Conservation (phyloP, 2,329 filamentous ascomycete genomes). For the Colletotrichum orchidophilum region DNA sequence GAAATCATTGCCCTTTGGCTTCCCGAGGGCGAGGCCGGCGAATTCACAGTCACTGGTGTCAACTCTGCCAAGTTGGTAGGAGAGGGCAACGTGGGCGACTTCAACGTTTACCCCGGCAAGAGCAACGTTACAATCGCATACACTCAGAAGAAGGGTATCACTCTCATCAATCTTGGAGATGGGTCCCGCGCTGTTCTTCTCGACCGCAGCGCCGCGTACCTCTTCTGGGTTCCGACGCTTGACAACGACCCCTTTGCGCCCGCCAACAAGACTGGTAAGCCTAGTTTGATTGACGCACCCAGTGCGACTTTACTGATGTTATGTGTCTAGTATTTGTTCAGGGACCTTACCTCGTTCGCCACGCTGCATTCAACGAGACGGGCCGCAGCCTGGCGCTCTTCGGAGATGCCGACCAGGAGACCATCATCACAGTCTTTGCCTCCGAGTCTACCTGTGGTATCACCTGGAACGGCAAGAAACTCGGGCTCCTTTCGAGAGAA, state of each 20-base stretch:
- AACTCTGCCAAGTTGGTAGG: slow-evolving; percentile 41
- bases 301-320: not conserved
- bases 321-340: slow-evolving; percentile 55
- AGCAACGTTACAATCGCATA: slow-evolving; percentile 55
- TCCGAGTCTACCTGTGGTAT: slow-evolving; percentile 54
- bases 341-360: slow-evolving; percentile 62
- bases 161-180: slow-evolving; percentile 56
- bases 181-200: slow-evolving; percentile 60
- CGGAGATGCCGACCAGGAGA: slow-evolving; percentile 55
- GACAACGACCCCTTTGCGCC: slow-evolving; percentile 56
- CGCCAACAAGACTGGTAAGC: slow-evolving; percentile 54
- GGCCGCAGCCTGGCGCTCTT: slow-evolving; percentile 50
- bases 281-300: not conserved
- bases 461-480: slow-evolving; percentile 60
- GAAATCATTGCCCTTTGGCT: slow-evolving; percentile 62
- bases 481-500: slow-evolving; percentile 38
- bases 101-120: slow-evolving; percentile 51
- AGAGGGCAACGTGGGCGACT: slow-evolving; percentile 50
- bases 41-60: slow-evolving; percentile 58
- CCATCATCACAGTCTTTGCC: slow-evolving; percentile 57
- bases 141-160: slow-evolving; percentile 58
- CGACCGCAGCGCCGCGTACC: slow-evolving; percentile 63
- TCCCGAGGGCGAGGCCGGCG: slow-evolving; percentile 61
- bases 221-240: slow-evolving; percentile 64
- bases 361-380: slow-evolving; percentile 46